A percentile compares a stretch with the other conserved stretches of the same genome.
phyloP scores from a whole-genome alignment of 495 filamentous ascomycete species.

The Parathielavia hyrcaniae region DNA sequence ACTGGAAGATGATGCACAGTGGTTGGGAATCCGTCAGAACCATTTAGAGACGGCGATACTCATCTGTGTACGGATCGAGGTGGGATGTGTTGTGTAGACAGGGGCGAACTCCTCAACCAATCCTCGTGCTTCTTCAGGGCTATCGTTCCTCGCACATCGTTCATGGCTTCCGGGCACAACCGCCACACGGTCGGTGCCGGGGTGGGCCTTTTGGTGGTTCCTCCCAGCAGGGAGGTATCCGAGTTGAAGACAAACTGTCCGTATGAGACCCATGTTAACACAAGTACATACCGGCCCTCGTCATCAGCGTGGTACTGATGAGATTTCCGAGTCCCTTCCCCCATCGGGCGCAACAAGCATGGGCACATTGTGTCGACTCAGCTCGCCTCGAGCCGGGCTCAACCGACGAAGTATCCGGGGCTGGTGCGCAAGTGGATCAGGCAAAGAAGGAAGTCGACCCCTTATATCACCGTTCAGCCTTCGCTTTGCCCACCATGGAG shows the following conservation, averaged over 20 bases:
- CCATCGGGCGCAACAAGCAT: neutral
- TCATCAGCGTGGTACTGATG: neutral
- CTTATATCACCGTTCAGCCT: slow-evolving; percentile 28
- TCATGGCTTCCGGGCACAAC: neutral
- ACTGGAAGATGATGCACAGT: too few relatives aligned
- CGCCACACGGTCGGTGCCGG: neutral
- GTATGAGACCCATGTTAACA: neutral
- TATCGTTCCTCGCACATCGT: neutral
- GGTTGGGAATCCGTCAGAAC: too few relatives aligned
- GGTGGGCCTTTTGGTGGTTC: neutral
- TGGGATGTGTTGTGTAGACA: neutral
- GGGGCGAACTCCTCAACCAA: neutral
- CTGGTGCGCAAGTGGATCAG: slow-evolving; percentile 1
- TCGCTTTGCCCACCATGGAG: slow-evolving; percentile 13
- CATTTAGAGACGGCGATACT: too few relatives aligned
- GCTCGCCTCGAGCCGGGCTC: neutral
- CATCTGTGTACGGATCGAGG: neutral
- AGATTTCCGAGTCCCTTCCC: neutral
- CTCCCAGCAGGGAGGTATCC: neutral
- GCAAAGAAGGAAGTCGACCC: slow-evolving; percentile 14
- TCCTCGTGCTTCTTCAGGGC: neutral
- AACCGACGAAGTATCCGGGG: slow-evolving; percentile 11
- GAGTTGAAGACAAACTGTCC: neutral
- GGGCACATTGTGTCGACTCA: neutral
- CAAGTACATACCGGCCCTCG: neutral